Base-by-base conservation (phyloP, 768 basidiomycete genomes). In the Cystofilobasidium ferigula region DNA sequence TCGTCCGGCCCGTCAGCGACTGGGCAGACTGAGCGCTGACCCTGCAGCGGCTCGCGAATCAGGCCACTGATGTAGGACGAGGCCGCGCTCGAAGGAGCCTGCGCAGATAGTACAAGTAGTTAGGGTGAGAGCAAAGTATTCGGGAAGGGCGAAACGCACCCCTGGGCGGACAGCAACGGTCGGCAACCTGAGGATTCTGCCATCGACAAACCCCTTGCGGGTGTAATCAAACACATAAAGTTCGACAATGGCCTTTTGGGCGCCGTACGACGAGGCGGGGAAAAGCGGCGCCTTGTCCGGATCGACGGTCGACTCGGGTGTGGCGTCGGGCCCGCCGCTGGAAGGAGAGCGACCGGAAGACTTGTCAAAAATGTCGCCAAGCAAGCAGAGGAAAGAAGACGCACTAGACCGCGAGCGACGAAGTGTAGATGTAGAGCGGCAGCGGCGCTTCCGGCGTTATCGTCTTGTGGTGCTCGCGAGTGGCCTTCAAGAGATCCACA, bases 51-150 rank as follows among this genome's bases (percentile, higher is more conserved):
- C 68, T 77, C 76, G 30, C 76, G 68, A 59, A 77, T 74, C 42
- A 77, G 70, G 30, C 74, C 74, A n/a, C 74, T 75, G 70, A 77
- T 74, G 73, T 74, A 76, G 28, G 74, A 75, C 40, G 76, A 77
- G 2, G 76, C 75, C 1, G 76, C 76, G 42, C 72, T 69, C 24
- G 74, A 75, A 0, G 75, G 76, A n/a, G 45, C 45, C 45, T 47
- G 45, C 13, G 40, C 13, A 3, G 20, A 18, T 14, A 42, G 20
- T 12, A 3, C 13, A 18, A 42, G 40, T 42, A 12, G 20, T 40
- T 8, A 40, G 9, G 16, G 38, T 9, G 38, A 8, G 38, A 16
- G 38, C 16, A 16, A n/a, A n/a, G n/a, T n/a, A n/a, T 9, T 22
- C 20, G 10, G 20, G 13, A 9, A 20, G 10, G 5, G 43, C 18